phyloP scores from a whole-genome alignment of 176 grass and related monocot species.

The Avena sativa region DNA sequence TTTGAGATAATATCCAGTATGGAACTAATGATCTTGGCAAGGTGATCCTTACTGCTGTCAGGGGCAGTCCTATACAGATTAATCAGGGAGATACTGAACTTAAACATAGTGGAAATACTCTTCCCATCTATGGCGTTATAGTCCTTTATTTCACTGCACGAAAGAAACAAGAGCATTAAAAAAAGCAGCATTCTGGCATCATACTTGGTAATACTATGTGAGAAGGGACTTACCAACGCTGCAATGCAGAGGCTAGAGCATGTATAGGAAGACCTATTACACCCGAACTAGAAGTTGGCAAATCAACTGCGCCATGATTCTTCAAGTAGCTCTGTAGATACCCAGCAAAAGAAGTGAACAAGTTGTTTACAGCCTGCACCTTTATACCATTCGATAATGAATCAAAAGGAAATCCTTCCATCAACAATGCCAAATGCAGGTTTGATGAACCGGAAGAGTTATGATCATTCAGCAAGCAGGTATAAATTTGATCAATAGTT shows the following conservation, averaged over 20 bases:
- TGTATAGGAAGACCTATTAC: slow-evolving; percentile 72
- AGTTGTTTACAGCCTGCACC: slow-evolving; percentile 60
- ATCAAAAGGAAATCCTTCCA: slow-evolving; percentile 89
- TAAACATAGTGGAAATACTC: slow-evolving; percentile 56
- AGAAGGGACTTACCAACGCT: slow-evolving; percentile 61
- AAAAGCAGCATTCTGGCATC: slow-evolving; percentile 26
- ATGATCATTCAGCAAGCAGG: slow-evolving; percentile 52
- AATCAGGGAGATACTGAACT: slow-evolving; percentile 67
- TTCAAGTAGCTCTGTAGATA: slow-evolving; percentile 69
- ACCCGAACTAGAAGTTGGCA: slow-evolving; percentile 37
- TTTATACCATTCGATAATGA: slow-evolving; percentile 68
- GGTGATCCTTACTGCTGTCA: slow-evolving; percentile 48
- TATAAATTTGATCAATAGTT: slow-evolving; percentile 72
- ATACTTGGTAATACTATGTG: slow-evolving; percentile 31
- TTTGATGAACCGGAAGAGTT: slow-evolving; percentile 52
- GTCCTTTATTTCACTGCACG: slow-evolving; percentile 66
- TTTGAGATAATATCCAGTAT: slow-evolving; percentile 76
- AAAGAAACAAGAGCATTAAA: slow-evolving; percentile 24
- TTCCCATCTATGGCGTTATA: slow-evolving; percentile 56
- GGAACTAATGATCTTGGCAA: slow-evolving; percentile 68
- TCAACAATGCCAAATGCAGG: slow-evolving; percentile 64
- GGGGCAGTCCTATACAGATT: slow-evolving; percentile 59
- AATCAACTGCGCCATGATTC: slow-evolving; percentile 44
- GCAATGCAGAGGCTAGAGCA: slow-evolving; percentile 82
- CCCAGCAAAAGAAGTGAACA: slow-evolving; percentile 62